phyloP scores from a whole-genome alignment of 345 rosid species.

The Turritis glabra region DNA sequence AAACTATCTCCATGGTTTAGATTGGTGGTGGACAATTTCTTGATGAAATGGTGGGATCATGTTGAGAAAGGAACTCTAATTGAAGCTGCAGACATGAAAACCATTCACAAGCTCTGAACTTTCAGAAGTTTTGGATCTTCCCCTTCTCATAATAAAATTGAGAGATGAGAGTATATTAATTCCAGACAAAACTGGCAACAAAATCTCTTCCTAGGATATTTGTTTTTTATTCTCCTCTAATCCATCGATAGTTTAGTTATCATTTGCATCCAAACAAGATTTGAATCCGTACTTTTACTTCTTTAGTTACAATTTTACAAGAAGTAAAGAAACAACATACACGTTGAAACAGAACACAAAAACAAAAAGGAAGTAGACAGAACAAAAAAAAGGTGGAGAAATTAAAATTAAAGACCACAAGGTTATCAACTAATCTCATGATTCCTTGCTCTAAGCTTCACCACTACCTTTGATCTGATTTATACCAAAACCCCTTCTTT shows the following conservation, averaged over 20 bases:
- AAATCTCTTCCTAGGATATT: background rate
- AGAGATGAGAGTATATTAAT: background rate
- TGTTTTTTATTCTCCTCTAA: background rate
- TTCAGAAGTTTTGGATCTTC: background rate
- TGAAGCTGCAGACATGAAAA: conserved; percentile 73
- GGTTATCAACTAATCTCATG: conserved; percentile 9
- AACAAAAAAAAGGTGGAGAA: background rate
- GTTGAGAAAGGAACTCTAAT: conserved; percentile 70
- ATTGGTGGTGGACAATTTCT: conserved; percentile 88
- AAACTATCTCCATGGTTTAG: conserved; percentile 96
- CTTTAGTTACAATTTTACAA: background rate
- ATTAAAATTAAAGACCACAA: conserved; percentile 24
- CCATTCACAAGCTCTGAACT: conserved; percentile 61
- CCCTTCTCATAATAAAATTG: background rate
- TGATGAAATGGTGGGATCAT: conserved; percentile 96
- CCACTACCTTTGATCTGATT: conserved; percentile 22
- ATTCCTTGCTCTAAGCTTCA: conserved; percentile 30
- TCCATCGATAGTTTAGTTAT: background rate
- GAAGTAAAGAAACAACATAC: background rate
- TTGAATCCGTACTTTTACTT: background rate
- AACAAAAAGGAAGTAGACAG: background rate
- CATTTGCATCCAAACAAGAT: background rate
- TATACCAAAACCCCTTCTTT: background rate
- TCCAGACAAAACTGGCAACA: background rate
- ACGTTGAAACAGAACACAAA: background rate